A percentile compares a stretch with the other conserved stretches of the same genome.
Conservation (phyloP, 495 filamentous ascomycete species). For the Copromyces sp. region DNA sequence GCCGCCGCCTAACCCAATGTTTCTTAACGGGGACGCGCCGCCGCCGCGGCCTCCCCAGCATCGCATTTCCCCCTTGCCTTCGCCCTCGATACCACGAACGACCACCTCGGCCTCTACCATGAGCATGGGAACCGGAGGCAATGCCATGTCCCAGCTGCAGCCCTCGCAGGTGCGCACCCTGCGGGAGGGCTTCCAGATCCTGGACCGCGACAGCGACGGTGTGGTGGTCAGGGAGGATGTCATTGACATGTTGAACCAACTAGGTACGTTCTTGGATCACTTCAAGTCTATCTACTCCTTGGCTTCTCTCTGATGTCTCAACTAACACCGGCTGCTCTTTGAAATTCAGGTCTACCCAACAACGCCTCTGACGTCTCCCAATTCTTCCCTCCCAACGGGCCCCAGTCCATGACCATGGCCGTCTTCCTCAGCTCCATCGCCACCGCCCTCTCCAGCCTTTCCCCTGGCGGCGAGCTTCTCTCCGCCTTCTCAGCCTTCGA, state of each 20-base stretch:
- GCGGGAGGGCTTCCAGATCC: slow-evolving; percentile 76
- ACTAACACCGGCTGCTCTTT: background rate
- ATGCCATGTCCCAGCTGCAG: slow-evolving; percentile 52
- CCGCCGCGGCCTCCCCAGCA: background rate
- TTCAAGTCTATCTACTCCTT: background rate
- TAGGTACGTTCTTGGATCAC: slow-evolving; percentile 39
- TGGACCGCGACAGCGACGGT: slow-evolving; percentile 75
- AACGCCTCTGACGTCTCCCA: slow-evolving; percentile 48
- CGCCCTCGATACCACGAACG: slow-evolving; percentile 3
- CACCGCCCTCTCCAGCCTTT: slow-evolving; percentile 57
- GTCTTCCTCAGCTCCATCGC: slow-evolving; percentile 73
- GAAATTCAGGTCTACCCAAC: slow-evolving; percentile 35
- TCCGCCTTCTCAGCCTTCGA: slow-evolving; percentile 93
- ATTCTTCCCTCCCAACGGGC: slow-evolving; percentile 63
- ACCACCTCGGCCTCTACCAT: slow-evolving; percentile 10
- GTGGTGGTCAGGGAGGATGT: slow-evolving; percentile 67
- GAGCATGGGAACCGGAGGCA: slow-evolving; percentile 20
- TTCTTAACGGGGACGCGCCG: background rate
- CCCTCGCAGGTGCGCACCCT: slow-evolving; percentile 62
- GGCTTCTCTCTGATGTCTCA: background rate
- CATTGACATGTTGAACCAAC: slow-evolving; percentile 64
- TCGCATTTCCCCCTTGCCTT: background rate
- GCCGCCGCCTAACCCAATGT: background rate
- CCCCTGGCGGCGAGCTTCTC: slow-evolving; percentile 62
- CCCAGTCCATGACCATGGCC: slow-evolving; percentile 68